A percentile compares a stretch with the other conserved stretches of the same genome.
phyloP scores from a whole-genome alignment of 2,329 filamentous ascomycete genomes.

The Chlorencoelia australis region DNA sequence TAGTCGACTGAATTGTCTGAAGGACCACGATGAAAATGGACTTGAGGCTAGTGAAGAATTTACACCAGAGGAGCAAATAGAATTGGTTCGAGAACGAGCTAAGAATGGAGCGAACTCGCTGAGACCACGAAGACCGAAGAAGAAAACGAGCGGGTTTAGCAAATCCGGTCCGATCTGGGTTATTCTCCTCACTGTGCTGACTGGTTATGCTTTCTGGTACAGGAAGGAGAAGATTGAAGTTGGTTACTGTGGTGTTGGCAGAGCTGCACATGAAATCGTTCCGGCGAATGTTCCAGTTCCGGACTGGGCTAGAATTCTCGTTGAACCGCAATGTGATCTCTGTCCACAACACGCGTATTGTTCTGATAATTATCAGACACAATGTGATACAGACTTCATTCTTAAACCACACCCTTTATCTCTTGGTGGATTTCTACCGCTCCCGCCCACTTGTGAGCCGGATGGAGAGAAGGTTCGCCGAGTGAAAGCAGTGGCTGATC shows the following conservation, averaged over 20 bases:
- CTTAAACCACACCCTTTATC: conserved; percentile 76
- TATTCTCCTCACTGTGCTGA: conserved; percentile 58
- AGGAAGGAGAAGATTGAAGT: conserved; percentile 93
- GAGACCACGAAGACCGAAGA: conserved; percentile 31
- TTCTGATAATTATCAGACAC: conserved; percentile 64
- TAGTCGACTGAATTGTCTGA: conserved; percentile 30
- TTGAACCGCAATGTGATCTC: conserved; percentile 75
- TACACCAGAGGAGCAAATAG: conserved; percentile 79
- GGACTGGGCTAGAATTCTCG: conserved; percentile 56
- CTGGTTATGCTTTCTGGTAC: conserved; percentile 72
- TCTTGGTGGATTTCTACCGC: conserved; percentile 67
- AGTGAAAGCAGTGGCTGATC: conserved; percentile 79
- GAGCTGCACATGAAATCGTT: conserved; percentile 38
- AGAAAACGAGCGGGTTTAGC: conserved; percentile 37
- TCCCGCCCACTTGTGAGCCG: conserved; percentile 87
- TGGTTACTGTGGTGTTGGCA: conserved; percentile 84
- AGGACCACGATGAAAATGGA: conserved; percentile 33
- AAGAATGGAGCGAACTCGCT: conserved; percentile 40
- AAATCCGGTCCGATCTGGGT: conserved; percentile 59
- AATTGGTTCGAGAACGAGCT: conserved; percentile 61
- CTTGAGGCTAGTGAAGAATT: conserved; percentile 82
- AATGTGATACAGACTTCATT: conserved; percentile 81
- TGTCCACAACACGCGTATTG: conserved; percentile 89
- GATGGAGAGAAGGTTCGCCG: conserved; percentile 86
- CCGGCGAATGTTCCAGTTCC: conserved; percentile 52